Evolutionary conservation across 768 basidiomycete genomes (phyloP).

Genomic region (Cubamyces sp.): DNA sequence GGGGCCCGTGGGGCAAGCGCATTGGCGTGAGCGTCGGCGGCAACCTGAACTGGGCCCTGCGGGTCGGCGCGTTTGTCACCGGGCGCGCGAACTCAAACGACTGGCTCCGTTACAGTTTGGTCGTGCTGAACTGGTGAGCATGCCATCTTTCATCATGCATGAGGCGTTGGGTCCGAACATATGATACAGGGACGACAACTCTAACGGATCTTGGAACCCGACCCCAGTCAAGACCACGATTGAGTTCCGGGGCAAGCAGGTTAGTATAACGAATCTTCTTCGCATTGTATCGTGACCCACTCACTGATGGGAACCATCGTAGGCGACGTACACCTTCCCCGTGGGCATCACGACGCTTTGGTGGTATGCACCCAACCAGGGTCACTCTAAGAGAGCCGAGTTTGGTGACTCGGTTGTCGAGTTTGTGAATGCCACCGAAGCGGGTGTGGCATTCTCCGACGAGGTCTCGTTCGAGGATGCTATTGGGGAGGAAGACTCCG

Average conservation of each 20-base stretch:
- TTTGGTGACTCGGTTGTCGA: background rate
- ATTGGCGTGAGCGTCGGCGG: constrained; percentile 69
- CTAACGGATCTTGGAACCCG: constrained; percentile 57
- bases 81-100: constrained; percentile 54
- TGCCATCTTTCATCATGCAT: background rate
- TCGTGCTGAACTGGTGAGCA: constrained; percentile 68
- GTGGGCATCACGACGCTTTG: constrained; percentile 67
- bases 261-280: constrained; percentile 25
- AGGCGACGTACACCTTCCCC: constrained; percentile 76
- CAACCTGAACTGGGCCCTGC: constrained; percentile 55
- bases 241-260: constrained; percentile 66
- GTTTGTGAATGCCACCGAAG: constrained; percentile 9
- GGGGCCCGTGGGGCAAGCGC: constrained; percentile 70
- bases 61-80: constrained; percentile 71
- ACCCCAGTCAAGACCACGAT: constrained; percentile 60
- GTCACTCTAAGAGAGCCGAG: constrained; percentile 10
- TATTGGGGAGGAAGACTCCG: background rate
- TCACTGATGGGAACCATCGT: too few species aligned
- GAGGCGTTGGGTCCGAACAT: background rate
- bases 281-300: too few species aligned
- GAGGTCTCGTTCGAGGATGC: background rate
- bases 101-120: constrained; percentile 68
- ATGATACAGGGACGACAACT: constrained; percentile 47
- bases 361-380: constrained; percentile 46
- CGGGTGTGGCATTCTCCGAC: background rate